A percentile compares a stretch with the other conserved stretches of the same genome.
phyloP scores from a whole-genome alignment of 2,329 filamentous ascomycete genomes.

The Endothia cerciana region DNA sequence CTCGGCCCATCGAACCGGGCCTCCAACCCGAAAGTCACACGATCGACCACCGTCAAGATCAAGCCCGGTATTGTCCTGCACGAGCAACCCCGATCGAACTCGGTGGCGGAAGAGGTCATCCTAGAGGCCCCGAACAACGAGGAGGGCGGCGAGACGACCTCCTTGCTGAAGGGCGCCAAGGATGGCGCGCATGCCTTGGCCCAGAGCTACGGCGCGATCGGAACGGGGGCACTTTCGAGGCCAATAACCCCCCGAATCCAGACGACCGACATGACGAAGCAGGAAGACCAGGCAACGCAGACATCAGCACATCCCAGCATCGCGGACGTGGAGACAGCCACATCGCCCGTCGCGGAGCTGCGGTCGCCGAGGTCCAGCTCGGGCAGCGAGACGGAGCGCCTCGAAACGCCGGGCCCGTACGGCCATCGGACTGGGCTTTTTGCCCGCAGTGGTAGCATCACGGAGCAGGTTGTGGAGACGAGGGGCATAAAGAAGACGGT shows the following conservation, averaged over 20 bases:
- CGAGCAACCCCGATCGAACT: conserved; percentile 31
- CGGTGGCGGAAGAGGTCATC: conserved; percentile 33
- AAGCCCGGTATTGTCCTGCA: conserved; percentile 49
- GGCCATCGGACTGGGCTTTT: conserved; percentile 34
- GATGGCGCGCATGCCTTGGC: conserved; percentile 68
- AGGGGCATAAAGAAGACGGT: conserved; percentile 78
- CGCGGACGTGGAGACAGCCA: conserved; percentile 18
- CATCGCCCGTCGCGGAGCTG: conserved; percentile 19
- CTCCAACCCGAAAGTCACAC: conserved; percentile 64
- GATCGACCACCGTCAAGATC: conserved; percentile 68
- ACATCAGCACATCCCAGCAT: conserved; percentile 25
- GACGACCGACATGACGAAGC: conserved; percentile 31
- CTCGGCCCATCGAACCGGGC: conserved; percentile 71
- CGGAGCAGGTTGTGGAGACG: conserved; percentile 75
- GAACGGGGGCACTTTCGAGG: conserved; percentile 28
- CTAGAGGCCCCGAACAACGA: conserved; percentile 25
- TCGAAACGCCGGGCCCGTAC: conserved; percentile 21
- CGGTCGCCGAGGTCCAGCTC: conserved; percentile 22
- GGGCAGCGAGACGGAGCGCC: conserved; percentile 29
- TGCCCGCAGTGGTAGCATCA: conserved; percentile 76
- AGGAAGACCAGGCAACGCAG: conserved; percentile 34
- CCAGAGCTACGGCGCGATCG: conserved; percentile 56
- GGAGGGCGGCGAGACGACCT: conserved; percentile 44
- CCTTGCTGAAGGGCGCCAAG: conserved; percentile 57
- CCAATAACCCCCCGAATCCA: conserved; percentile 34